Percentiles rank a stretch among this genome's conserved stretches.
These are phyloP conservation scores for Cladosporium sp. DNA, from an alignment of 2,329 filamentous ascomycete species.

Conservation along the genomic window DNA sequence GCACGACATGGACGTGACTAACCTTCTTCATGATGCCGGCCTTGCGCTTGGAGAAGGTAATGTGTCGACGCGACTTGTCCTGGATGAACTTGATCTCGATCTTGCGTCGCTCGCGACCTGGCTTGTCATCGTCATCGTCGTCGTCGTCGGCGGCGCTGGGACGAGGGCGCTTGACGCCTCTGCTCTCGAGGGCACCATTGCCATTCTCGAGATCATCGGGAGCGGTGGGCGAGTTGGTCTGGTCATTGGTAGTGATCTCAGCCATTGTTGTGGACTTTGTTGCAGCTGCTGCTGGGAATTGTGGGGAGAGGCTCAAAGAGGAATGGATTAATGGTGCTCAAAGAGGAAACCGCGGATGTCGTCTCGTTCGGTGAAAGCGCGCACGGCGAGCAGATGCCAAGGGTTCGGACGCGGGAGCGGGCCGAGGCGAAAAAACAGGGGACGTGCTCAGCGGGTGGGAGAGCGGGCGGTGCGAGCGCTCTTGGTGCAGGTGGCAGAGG, in stretches of 20 bases:
- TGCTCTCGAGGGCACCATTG: conserved; percentile 64
- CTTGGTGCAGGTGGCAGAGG: background rate
- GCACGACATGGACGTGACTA: conserved; percentile 28
- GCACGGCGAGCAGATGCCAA: conserved; percentile 5
- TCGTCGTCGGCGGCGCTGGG: conserved; percentile 71
- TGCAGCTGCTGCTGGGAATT: background rate
- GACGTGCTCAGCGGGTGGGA: background rate
- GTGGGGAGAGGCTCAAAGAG: conserved; percentile 12
- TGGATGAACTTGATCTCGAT: conserved; percentile 99
- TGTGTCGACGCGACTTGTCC: conserved; percentile 98
- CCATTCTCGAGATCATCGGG: conserved; percentile 65
- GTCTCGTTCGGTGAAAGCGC: conserved; percentile 9
- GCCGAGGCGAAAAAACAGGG: background rate
- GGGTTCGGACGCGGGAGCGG: background rate
- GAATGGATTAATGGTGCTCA: conserved; percentile 11
- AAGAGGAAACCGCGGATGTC: conserved; percentile 6
- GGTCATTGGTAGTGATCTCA: conserved; percentile 55
- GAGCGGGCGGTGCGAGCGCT: conserved; percentile 1
- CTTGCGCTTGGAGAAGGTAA: conserved; percentile 99
- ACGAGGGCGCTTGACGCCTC: conserved; percentile 87
- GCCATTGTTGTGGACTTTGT: conserved; percentile 42
- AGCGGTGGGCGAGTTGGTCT: conserved; percentile 53
- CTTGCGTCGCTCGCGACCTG: conserved; percentile 95
- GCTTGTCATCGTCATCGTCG: conserved; percentile 97
- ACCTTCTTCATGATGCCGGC: conserved; percentile 99